Percentiles rank a stretch among this genome's conserved stretches.
Conservation (phyloP, 345 rosid species). For the Aquilaria malaccensis region DNA sequence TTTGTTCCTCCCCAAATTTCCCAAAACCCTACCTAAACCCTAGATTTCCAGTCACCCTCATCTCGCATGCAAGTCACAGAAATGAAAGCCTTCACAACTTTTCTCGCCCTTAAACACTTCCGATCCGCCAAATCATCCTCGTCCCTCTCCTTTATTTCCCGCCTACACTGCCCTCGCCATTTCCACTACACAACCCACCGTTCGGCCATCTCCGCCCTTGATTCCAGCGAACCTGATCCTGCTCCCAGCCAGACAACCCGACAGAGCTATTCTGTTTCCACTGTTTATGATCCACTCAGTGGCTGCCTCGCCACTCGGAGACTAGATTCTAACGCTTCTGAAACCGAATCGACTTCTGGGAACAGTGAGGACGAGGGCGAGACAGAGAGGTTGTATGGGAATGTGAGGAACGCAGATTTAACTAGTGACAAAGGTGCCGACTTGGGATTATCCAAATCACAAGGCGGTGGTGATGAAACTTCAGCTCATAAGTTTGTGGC, state of each 20-base stretch:
- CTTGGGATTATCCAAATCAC: conserved; percentile 11
- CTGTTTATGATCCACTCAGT: conserved; percentile 20
- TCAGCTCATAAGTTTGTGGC: conserved; percentile 10
- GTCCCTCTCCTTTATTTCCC: conserved; percentile 3
- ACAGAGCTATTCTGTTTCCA: conserved; percentile 21
- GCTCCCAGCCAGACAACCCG: neutral
- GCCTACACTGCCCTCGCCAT: conserved; percentile 17
- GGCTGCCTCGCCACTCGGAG: conserved; percentile 1
- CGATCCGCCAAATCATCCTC: conserved; percentile 1
- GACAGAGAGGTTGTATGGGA: conserved; percentile 10
- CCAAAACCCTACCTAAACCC: conserved; percentile 15
- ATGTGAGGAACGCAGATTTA: conserved; percentile 7
- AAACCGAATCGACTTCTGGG: conserved; percentile 1
- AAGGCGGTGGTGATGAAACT: conserved; percentile 7
- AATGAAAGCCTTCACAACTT: conserved; percentile 28
- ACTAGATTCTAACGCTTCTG: neutral
- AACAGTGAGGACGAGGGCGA: conserved; percentile 1
- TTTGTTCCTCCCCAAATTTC: neutral
- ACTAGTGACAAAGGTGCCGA: conserved; percentile 4
- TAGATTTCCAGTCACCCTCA: too few relatives aligned
- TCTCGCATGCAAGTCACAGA: conserved; percentile 21
- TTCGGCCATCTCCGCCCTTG: neutral
- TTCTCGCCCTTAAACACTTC: conserved; percentile 13
- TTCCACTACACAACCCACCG: conserved; percentile 17
- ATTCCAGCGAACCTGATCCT: neutral